Base-by-base conservation (phyloP, 2,329 filamentous ascomycete genomes). In the Ophiostoma triangulosporum region DNA sequence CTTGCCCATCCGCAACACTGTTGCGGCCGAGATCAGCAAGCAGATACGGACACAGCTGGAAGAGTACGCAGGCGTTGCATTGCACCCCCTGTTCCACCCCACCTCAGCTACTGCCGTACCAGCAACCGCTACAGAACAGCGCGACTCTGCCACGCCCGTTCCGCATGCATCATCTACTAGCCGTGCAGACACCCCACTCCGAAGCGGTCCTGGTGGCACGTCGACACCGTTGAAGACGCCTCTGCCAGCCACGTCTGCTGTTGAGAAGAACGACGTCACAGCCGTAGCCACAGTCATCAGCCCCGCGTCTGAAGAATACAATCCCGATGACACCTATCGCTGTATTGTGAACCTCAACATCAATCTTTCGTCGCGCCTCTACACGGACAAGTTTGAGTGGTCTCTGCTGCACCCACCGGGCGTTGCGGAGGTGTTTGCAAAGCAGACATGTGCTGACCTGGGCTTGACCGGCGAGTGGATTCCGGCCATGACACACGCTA, bases 361-460 rank as follows among this genome's bases (percentile, higher is more conserved):
- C 63, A 96, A 95, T 64, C 76, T 97, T 22, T 83, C 89, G 52
- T 95, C 94, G 54, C 83, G 86, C 61, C 77, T 97, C 12, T 97
- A 96, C 68, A 94, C 88, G 3, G 93, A 98, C 73, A 95, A 90
- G 64, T 97, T 98, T 59, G 91, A 97, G 66, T 97, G 91, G 91
- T 97, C 91, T 5, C 73, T 98, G 20, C 74, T 95, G 17, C 90
- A 97, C 63, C 89, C 90, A 2, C 86, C 89, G 1, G 91, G 91
- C 22, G 89, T 91, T 40, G 88, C 93, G 0, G 91, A 98, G 66
- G 81, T 84, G 12, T 97, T 97, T 66, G 90, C 93, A 32, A 88
- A 88, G 64, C 81, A 88, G 59, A 97, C 93, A 0, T 97, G 93
- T 65, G 86, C 88, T 27, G 93, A 98, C 65, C 73, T 98, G 8